These are phyloP conservation scores for Venturia effusa DNA, from an alignment of 2,329 filamentous ascomycete species.

Conservation along the genomic window DNA sequence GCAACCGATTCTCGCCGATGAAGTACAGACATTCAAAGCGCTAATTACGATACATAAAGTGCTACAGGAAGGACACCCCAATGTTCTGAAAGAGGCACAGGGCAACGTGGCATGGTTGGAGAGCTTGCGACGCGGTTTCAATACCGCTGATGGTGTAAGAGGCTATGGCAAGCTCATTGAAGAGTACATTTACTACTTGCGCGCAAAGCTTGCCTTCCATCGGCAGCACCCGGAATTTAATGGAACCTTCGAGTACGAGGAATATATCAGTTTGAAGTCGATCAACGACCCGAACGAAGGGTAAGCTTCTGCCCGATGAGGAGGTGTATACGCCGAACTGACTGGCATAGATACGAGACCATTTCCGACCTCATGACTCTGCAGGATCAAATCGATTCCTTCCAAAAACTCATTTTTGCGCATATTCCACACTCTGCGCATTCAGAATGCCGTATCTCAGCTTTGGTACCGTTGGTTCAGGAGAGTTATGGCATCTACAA, in stretches of 20 bases:
- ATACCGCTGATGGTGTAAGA: conserved; percentile 67
- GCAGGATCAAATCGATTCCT: conserved; percentile 96
- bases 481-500: conserved; percentile 99
- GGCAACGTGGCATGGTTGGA: conserved; percentile 85
- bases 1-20: conserved; percentile 95
- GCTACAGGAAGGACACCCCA: conserved; percentile 87
- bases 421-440: conserved; percentile 86
- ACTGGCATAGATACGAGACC: conserved; percentile 57
- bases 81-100: conserved; percentile 79
- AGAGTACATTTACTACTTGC: conserved; percentile 92
- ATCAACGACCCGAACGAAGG: conserved; percentile 99
- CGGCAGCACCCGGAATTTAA: conserved; percentile 97
- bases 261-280: conserved; percentile 94
- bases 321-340: conserved; percentile 10
- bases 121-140: conserved; percentile 73
- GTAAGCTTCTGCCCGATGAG: conserved; percentile 31
- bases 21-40: conserved; percentile 98
- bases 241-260: conserved; percentile 96
- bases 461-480: conserved; percentile 83
- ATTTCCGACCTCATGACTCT: conserved; percentile 93
- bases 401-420: conserved; percentile 97
- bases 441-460: conserved; percentile 94
- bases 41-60: conserved; percentile 97
- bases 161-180: conserved; percentile 87
- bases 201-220: conserved; percentile 94